Evolutionary conservation across 2,329 filamentous ascomycete genomes (phyloP).

Genomic region (Ascomycota sp.): DNA sequence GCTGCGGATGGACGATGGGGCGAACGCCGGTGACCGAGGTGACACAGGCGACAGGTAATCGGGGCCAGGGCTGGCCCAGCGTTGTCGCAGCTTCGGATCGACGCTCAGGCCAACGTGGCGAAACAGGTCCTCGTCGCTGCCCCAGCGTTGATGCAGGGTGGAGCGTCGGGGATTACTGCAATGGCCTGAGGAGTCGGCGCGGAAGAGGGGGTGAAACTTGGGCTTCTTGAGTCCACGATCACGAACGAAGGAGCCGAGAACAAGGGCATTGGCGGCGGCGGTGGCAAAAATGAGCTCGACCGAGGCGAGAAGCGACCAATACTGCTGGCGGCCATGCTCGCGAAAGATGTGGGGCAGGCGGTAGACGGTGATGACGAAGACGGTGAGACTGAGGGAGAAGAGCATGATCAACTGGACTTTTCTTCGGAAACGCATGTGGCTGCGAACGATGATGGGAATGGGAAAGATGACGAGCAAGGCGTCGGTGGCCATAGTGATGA

Average conservation of each 20-base stretch:
- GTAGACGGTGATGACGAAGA: constrained; percentile 63
- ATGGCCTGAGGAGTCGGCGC: constrained; percentile 41
- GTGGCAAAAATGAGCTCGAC: constrained; percentile 81
- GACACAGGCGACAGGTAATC: constrained; percentile 8
- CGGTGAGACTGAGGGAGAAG: constrained; percentile 66
- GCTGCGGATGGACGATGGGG: too few species aligned
- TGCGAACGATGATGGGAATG: constrained; percentile 67
- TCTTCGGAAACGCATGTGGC: constrained; percentile 53
- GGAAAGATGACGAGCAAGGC: constrained; percentile 74
- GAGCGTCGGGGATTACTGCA: constrained; percentile 19
- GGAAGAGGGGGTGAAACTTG: constrained; percentile 51
- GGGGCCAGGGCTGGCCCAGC: constrained; percentile 7
- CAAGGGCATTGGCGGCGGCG: constrained; percentile 67
- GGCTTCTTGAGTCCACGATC: constrained; percentile 80
- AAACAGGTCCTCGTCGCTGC: constrained; percentile 81
- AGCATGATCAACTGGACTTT: constrained; percentile 63
- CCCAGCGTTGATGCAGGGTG: constrained; percentile 48
- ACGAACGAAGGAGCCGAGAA: constrained; percentile 80
- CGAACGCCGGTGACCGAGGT: constrained; percentile 7
- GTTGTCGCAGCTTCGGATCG: constrained; percentile 27
- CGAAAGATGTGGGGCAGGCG: constrained; percentile 62
- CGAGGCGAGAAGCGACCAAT: constrained; percentile 73
- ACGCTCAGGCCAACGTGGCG: constrained; percentile 55
- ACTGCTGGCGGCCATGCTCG: constrained; percentile 56
- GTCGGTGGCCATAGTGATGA: constrained; percentile 83